These are phyloP conservation scores for Amniculicola lignicola DNA, from an alignment of 495 filamentous ascomycete species.

Conservation along the genomic window DNA sequence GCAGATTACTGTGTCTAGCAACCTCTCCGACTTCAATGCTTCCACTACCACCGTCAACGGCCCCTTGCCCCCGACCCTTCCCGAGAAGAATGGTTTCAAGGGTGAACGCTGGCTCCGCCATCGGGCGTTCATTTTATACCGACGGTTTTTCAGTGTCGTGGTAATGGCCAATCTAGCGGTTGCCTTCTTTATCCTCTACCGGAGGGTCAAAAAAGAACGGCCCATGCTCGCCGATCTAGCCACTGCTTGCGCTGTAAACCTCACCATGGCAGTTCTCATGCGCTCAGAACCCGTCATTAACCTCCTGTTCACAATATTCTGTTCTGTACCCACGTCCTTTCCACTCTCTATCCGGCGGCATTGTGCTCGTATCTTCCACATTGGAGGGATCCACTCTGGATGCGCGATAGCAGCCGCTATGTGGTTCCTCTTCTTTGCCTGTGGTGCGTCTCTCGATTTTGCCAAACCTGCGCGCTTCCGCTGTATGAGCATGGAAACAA, in stretches of 20 bases:
- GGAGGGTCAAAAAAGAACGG: constrained; percentile 9
- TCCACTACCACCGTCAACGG: constrained; percentile 9
- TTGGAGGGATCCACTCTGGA: constrained; percentile 73
- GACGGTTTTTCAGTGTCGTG: constrained; percentile 16
- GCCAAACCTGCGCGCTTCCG: neutral
- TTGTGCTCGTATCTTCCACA: constrained; percentile 72
- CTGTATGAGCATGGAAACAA: constrained; percentile 6
- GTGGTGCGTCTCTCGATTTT: constrained; percentile 16
- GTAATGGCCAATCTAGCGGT: constrained; percentile 16
- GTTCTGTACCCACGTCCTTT: constrained; percentile 55
- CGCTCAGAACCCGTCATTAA: constrained; percentile 77
- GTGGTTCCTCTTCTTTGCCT: constrained; percentile 56
- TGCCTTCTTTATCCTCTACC: constrained; percentile 17
- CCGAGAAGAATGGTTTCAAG: constrained; percentile 19
- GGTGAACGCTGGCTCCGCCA: constrained; percentile 27
- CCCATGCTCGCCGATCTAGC: constrained; percentile 31
- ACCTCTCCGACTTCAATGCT: constrained; percentile 11
- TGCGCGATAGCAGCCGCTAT: constrained; percentile 63
- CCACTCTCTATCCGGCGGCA: constrained; percentile 62
- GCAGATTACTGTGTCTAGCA: constrained; percentile 1
- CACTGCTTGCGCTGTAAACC: constrained; percentile 54
- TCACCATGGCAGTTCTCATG: constrained; percentile 57
- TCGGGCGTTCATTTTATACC: constrained; percentile 20
- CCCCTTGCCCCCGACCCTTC: neutral
- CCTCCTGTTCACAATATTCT: constrained; percentile 60